Evolutionary conservation across 352 stramenopile genomes (phyloP), one percentile per base, ranked within the genome.

Genomic region (Globisporangium orthogonon): DNA sequence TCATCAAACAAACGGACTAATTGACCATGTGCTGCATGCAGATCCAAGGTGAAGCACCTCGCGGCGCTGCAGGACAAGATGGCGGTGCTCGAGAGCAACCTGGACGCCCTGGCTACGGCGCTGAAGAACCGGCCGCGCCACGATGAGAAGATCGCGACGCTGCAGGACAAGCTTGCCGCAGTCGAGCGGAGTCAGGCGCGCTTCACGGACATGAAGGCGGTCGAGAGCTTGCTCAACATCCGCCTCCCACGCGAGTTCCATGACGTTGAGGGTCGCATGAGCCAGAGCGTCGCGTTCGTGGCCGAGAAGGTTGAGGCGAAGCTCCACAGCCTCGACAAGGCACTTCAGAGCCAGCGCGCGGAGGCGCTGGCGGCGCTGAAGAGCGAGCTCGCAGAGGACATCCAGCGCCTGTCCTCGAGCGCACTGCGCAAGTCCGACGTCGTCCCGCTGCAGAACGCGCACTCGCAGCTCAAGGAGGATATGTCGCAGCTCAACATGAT

Each of bases 221-320:
- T 93, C 9, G 77, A 89, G 47, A 80, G 87, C 46, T 54, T 83
- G 29, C 29, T 93, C 14, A 77, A 80, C 44, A 79, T 89, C 43
- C 73, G 74, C 6, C 65, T 93, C 1, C 71, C 79, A 6, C 83
- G 81, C 43, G 80, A 88, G 45, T 74, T 91, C 50, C 73, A 83
- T 46, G 78, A 87, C n/a, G 72, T 90, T 33, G 83, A 93, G 47
- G 75, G 76, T 10, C 78, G 83, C 1, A 55, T 87, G 31, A 69
- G 60, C 1, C 71, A 87, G 52, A 89, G 69, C 41, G 56, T 89
- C 7, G 62, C 71, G 11, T 77, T 82, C 56, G 70, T 78, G 60
- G 74, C 67, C 17, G 77, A 91, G 37, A 90, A 89, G 60, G 66
- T 89, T 40, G 83, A 93, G 52, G 67, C 66, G 41, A 93, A 89